Evolutionary conservation across 257 asterid genomes (phyloP), one percentile per base, ranked within the genome.

Genomic region (Gynochthodes officinalis): DNA sequence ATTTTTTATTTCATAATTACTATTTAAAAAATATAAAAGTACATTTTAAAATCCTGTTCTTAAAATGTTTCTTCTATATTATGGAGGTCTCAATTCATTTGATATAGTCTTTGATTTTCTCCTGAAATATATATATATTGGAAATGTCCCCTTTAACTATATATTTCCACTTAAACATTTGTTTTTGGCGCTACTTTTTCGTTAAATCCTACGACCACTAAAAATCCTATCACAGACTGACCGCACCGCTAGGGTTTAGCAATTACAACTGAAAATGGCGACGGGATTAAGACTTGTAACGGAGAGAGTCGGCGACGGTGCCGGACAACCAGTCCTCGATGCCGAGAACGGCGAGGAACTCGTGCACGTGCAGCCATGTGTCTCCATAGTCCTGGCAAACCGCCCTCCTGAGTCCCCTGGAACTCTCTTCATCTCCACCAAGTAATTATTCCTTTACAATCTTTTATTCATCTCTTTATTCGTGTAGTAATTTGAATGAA

Each of bases 381-480:
- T 88, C 80, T 72, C 97, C 52, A 77, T 93, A 52, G 97, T 84
- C 60, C 87, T 93, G 53, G 96, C 90, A 27, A 84, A 84, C 86
- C 89, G 73, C 61, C 79, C 82, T 3, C 83, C 92, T 58, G 89
- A 89, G 54, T 82, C 86, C 21, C 88, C 93, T 40, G 98, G 98
- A 71, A 89, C 93, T 76, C 98, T 93, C 76, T 89, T 85, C 86
- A 83, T 93, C 76, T 77, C 98, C 78, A 78, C 88, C 58, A 93
- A 85, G 98, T 93, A 84, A 27, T 5, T 25, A 7, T n/a, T n/a
- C n/a, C n/a, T n/a, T n/a, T n/a, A n/a, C n/a, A n/a, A n/a, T n/a
- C n/a, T n/a, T 13, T 46, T 53, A 21, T 7, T 15, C 14, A 11
- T 9, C n/a, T n/a, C n/a, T n/a, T n/a, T n/a, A 11, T 39, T 30